These are phyloP conservation scores for Pelargonium exstipulatum DNA, from an alignment of 441 rosid species.

Conservation along the genomic window DNA sequence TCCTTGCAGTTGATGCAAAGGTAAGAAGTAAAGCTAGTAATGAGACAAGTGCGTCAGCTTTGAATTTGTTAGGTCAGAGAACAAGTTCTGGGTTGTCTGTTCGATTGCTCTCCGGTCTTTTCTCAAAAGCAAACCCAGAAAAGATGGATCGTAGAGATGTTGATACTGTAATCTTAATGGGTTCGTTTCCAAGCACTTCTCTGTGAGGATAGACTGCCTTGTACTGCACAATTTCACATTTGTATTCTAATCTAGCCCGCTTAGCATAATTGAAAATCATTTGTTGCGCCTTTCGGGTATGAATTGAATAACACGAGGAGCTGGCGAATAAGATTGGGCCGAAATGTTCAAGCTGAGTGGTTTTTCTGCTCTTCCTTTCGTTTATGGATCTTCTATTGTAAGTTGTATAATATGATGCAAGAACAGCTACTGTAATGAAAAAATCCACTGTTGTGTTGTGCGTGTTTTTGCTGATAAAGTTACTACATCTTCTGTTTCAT, in stretches of 20 bases:
- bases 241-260: constrained; percentile 21
- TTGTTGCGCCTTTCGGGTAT: constrained; percentile 13
- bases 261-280: constrained; percentile 7
- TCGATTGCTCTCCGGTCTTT: constrained; percentile 54
- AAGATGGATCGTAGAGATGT: constrained; percentile 33
- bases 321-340: constrained; percentile 7
- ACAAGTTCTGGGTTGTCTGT: constrained; percentile 39
- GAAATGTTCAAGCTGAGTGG: constrained; percentile 14
- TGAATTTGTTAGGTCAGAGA: constrained; percentile 37
- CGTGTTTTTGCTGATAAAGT: too few relatives aligned
- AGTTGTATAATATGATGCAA: not conserved
- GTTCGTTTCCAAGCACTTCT: constrained; percentile 62
- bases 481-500: too few relatives aligned
- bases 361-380: not conserved
- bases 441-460: too few relatives aligned
- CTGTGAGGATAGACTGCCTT: constrained; percentile 25
- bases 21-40: constrained; percentile 26
- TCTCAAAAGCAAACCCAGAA: constrained; percentile 47
- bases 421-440: too few relatives aligned
- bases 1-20: constrained; percentile 26
- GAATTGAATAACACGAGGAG: constrained; percentile 6
- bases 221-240: constrained; percentile 10
- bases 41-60: constrained; percentile 26
- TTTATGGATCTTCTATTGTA: not conserved
- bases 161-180: constrained; percentile 60